These are phyloP conservation scores for Stereocaulon alpinum DNA, from an alignment of 495 filamentous ascomycete species.

Conservation along the genomic window DNA sequence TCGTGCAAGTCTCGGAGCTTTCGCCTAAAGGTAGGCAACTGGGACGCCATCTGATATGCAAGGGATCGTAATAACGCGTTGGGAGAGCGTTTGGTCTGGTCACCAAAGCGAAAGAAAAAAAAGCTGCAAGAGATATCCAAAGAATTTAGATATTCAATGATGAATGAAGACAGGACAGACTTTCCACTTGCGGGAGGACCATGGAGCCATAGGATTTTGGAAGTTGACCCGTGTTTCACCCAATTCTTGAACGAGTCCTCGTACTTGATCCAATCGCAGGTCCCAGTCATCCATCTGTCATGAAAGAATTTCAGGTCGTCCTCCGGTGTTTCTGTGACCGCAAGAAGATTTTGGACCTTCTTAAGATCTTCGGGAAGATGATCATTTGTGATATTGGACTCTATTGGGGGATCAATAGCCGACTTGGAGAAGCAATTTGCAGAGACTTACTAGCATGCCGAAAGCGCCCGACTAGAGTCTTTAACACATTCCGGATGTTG, in stretches of 20 bases:
- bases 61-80: slow-evolving; percentile 27
- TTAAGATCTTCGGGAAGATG: slow-evolving; percentile 12
- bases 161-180: slow-evolving; percentile 24
- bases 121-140: slow-evolving; percentile 19
- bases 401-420: neutral
- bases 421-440: neutral
- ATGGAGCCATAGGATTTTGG: slow-evolving; percentile 26
- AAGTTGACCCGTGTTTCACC: slow-evolving; percentile 19
- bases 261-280: slow-evolving; percentile 25
- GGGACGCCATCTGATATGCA: slow-evolving; percentile 26
- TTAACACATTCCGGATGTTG: slow-evolving; percentile 29
- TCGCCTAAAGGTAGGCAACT: slow-evolving; percentile 1
- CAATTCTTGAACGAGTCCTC: slow-evolving; percentile 24
- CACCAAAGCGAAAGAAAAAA: slow-evolving; percentile 30
- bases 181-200: slow-evolving; percentile 28
- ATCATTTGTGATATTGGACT: neutral
- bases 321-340: slow-evolving; percentile 3
- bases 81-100: slow-evolving; percentile 22
- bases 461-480: slow-evolving; percentile 16
- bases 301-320: slow-evolving; percentile 28
- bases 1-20: slow-evolving; percentile 8
- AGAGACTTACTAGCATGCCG: neutral
- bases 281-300: slow-evolving; percentile 26
- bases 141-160: slow-evolving; percentile 20
- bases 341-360: slow-evolving; percentile 7